Conservation (phyloP, 2,329 filamentous ascomycete species). For the Tolypocladium ophioglossoides region DNA sequence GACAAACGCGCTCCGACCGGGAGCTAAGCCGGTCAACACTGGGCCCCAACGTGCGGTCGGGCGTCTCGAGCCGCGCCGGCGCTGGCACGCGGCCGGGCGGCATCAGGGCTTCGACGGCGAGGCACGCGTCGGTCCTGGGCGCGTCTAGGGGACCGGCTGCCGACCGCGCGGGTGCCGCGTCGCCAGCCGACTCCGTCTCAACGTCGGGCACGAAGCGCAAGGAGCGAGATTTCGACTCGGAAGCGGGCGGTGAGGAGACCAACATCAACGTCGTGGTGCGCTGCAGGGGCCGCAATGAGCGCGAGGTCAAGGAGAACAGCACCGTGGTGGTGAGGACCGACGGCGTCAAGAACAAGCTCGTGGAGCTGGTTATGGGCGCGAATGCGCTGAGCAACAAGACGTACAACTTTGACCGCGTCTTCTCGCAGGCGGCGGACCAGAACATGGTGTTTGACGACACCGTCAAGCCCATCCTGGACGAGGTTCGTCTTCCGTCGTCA, state of each 20-base stretch:
- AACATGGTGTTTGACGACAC: slow-evolving; percentile 92
- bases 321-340: slow-evolving; percentile 83
- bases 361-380: slow-evolving; percentile 86
- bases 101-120: slow-evolving; percentile 11
- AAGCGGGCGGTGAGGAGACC: slow-evolving; percentile 61
- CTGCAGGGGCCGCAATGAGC: slow-evolving; percentile 83
- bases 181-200: slow-evolving; percentile 58
- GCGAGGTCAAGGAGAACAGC: slow-evolving; percentile 90
- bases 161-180: slow-evolving; percentile 38
- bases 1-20: slow-evolving; percentile 25
- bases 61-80: slow-evolving; percentile 13
- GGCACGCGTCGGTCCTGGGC: slow-evolving; percentile 11
- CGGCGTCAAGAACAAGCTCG: slow-evolving; percentile 72
- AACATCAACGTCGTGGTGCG: slow-evolving; percentile 97
- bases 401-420: slow-evolving; percentile 95
- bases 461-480: slow-evolving; percentile 82
- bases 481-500: slow-evolving; percentile 44
- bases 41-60: slow-evolving; percentile 17
- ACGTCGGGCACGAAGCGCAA: slow-evolving; percentile 67
- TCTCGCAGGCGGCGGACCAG: slow-evolving; percentile 90
- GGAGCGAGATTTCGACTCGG: slow-evolving; percentile 69
- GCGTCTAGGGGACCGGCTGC: slow-evolving; percentile 6
- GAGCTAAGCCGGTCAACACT: slow-evolving; percentile 24
- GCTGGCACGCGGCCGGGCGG: slow-evolving; percentile 11
- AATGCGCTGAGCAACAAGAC: slow-evolving; percentile 91